These are phyloP conservation scores for Boletus vermiculosoides DNA, from an alignment of 768 basidiomycete species.

Conservation along the genomic window DNA sequence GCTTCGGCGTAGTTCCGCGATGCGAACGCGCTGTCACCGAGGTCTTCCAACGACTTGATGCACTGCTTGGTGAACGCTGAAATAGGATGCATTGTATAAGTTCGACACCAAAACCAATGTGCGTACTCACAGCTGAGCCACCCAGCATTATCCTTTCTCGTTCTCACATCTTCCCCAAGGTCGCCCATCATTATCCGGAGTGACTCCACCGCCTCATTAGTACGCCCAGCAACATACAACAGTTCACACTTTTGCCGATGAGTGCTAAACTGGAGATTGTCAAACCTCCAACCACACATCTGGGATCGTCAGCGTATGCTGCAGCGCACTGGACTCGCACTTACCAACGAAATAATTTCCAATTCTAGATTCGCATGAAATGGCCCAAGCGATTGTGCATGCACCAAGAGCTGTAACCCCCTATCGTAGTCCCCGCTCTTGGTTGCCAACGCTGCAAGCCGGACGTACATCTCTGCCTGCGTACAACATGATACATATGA, in stretches of 20 bases:
- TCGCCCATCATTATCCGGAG: neutral
- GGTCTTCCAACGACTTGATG: neutral
- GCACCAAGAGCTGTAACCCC: neutral
- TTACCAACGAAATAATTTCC: neutral
- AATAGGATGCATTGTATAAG: neutral
- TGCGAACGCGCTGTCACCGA: neutral
- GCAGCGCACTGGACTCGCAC: neutral
- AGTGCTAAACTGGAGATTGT: neutral
- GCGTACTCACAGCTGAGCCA: constrained; percentile 1
- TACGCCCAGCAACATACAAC: neutral
- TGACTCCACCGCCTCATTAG: neutral
- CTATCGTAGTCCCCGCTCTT: neutral
- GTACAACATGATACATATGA: neutral
- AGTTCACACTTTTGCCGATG: neutral
- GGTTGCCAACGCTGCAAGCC: neutral
- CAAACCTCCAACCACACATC: constrained; percentile 9
- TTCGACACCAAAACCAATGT: neutral
- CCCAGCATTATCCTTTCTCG: neutral
- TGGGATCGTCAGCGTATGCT: neutral
- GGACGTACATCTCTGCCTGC: constrained; percentile 4
- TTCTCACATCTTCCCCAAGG: neutral
- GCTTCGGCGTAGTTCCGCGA: neutral
- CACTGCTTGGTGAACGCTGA: constrained; percentile 1
- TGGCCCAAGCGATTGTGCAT: neutral
- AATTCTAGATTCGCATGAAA: neutral